Base-by-base conservation (phyloP, 1,139 yeast species). In the Saccharomycopsis hybrid region DNA sequence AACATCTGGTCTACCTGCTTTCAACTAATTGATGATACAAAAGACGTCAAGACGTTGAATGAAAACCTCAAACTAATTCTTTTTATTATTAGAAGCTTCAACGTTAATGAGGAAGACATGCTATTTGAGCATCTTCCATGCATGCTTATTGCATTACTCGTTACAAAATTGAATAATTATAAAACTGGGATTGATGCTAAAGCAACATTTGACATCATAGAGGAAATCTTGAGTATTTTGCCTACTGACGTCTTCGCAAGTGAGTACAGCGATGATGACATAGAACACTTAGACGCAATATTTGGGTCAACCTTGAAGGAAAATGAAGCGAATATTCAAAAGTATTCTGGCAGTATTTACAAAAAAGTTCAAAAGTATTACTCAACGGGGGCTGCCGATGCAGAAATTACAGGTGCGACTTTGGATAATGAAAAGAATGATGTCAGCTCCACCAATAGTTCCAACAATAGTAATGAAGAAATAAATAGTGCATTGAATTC, bases 91-190 rank as follows among this genome's bases (percentile, higher is more conserved):
- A 70, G 71, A 25, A 74, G 76, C 43, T 90, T 87, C 65, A 79
- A 86, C 57, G 79, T 89, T 18, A 78, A 75, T 46, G 97, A 90
- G 57, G 96, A 88, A 57, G 97, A 88, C 56, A 86, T 87, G 84
- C 66, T 82, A n/a, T 70, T 78, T 0, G 72, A 74, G 13, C 96
- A 90, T 61, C 69, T 85, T 3, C 97, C 97, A 0, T 66, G 87
- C 49, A 74, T 85, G 1, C 63, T 88, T 1, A 57, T 87, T 24
- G 69, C 77, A 1, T 56, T 77, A 3, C 56, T 79, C 30, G 56
- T 67, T 27, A 63, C 63, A 43, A 53, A 50, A 33, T 25, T 46
- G 2, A 37, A 35, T 7, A 49, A 50, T 29, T 43, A 41, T 30
- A 48, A 46, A 31, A 18, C 41, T 3, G 44, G 42, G n/a, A 24